Conservation (phyloP, 495 filamentous ascomycete genomes). For the Immersiella caudata region DNA sequence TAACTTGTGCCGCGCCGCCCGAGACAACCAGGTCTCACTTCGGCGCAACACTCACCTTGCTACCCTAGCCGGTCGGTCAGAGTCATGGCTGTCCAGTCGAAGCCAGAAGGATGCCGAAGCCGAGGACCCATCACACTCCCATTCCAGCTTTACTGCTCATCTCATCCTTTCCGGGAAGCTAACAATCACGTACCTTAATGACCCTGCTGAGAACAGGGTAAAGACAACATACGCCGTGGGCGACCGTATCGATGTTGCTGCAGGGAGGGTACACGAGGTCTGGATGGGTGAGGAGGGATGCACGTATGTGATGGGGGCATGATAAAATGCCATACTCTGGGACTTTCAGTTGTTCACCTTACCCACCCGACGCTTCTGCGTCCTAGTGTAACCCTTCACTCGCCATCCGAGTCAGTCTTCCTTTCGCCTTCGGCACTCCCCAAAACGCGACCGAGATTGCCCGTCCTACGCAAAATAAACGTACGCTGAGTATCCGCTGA, state of each 20-base stretch:
- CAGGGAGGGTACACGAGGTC: slow-evolving; percentile 73
- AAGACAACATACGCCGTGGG: slow-evolving; percentile 72
- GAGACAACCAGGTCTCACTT: neutral
- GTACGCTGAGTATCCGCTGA: neutral
- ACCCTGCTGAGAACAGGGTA: slow-evolving; percentile 47
- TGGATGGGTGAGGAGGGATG: slow-evolving; percentile 80
- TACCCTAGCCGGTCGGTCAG: neutral
- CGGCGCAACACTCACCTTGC: neutral
- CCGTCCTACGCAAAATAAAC: neutral
- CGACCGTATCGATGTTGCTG: slow-evolving; percentile 75
- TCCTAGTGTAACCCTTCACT: neutral
- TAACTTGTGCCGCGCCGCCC: neutral
- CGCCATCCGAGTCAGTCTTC: neutral
- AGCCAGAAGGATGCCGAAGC: slow-evolving; percentile 47
- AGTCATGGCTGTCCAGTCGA: neutral
- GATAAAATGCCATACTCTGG: slow-evolving; percentile 30
- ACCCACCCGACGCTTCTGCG: neutral
- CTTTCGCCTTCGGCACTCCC: neutral
- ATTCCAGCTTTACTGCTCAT: slow-evolving; percentile 72
- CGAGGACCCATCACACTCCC: slow-evolving; percentile 73
- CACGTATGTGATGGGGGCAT: slow-evolving; percentile 86
- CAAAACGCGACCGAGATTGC: neutral
- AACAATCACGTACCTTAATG: slow-evolving; percentile 74
- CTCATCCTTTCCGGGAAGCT: slow-evolving; percentile 71
- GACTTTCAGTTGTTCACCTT: neutral